Evolutionary conservation across 75 land plant genomes (phyloP).

Genomic region (Sequoia sempervirens): DNA sequence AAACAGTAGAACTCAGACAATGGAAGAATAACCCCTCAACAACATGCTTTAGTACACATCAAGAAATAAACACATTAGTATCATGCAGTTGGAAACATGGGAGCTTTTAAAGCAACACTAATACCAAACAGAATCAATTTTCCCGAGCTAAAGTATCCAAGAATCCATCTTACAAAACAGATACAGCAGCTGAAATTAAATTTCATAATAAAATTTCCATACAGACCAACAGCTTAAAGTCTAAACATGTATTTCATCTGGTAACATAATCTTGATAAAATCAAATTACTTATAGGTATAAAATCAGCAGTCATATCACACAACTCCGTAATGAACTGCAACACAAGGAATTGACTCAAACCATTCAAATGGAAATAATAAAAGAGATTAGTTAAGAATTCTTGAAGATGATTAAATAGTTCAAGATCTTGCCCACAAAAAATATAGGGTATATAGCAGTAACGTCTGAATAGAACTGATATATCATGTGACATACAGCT

Average conservation of each 20-base stretch:
- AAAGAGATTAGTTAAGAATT: background rate
- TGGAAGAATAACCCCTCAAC: background rate
- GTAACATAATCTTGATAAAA: background rate
- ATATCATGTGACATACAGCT: background rate
- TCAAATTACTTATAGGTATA: background rate
- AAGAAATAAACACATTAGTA: background rate
- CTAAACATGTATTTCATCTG: background rate
- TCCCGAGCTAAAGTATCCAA: background rate
- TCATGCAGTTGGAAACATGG: background rate
- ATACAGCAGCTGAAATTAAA: background rate
- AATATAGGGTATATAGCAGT: background rate
- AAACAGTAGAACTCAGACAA: background rate
- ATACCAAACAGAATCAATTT: background rate
- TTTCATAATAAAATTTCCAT: background rate
- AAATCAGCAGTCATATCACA: background rate
- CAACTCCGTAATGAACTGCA: background rate
- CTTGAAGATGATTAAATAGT: background rate
- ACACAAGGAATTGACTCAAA: background rate
- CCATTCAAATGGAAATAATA: background rate
- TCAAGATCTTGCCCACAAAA: background rate
- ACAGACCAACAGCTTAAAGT: background rate
- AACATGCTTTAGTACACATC: background rate
- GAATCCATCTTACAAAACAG: background rate
- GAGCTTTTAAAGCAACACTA: background rate
- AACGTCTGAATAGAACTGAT: background rate